A percentile compares a stretch with the other conserved stretches of the same genome.
phyloP scores from a whole-genome alignment of 495 filamentous ascomycete species.

The Rostrohypoxylon terebratum region DNA sequence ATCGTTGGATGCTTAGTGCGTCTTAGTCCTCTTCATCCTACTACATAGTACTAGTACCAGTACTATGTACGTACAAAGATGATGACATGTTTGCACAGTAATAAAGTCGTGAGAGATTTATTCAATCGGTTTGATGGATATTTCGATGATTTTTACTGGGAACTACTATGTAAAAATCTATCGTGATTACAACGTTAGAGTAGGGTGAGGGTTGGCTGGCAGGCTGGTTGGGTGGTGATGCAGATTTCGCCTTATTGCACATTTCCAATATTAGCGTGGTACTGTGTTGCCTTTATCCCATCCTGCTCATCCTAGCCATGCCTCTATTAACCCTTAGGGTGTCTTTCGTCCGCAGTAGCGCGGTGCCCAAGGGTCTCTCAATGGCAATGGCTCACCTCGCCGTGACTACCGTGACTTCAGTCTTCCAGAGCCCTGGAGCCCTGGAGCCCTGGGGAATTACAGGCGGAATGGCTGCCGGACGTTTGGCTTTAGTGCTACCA shows the following conservation, averaged over 20 bases:
- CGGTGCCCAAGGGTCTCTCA: not conserved
- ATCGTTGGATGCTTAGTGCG: slow-evolving; percentile 38
- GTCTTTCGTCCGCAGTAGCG: slow-evolving; percentile 16
- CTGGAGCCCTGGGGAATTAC: not conserved
- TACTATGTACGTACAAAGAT: not conserved
- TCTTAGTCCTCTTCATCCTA: slow-evolving; percentile 14
- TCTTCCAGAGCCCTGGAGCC: no score
- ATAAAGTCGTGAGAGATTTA: slow-evolving; percentile 19
- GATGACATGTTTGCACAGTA: slow-evolving; percentile 13
- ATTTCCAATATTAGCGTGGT: not conserved
- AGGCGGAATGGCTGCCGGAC: slow-evolving; percentile 34
- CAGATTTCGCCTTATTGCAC: slow-evolving; percentile 35
- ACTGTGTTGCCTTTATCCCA: slow-evolving; percentile 7
- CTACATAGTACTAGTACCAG: no score
- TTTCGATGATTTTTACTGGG: slow-evolving; percentile 9
- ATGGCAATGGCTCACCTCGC: not conserved
- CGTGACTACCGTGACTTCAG: not conserved
- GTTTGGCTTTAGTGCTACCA: slow-evolving; percentile 4
- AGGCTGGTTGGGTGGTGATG: slow-evolving; percentile 27
- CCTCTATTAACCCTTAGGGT: slow-evolving; percentile 6
- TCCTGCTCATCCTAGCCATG: not conserved
- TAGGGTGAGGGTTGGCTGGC: slow-evolving; percentile 19
- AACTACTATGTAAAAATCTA: not conserved
- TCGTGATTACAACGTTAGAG: slow-evolving; percentile 7
- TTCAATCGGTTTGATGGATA: slow-evolving; percentile 1